Base-by-base conservation (phyloP, 2,329 filamentous ascomycete genomes). In the Graphilbum fragrans region DNA sequence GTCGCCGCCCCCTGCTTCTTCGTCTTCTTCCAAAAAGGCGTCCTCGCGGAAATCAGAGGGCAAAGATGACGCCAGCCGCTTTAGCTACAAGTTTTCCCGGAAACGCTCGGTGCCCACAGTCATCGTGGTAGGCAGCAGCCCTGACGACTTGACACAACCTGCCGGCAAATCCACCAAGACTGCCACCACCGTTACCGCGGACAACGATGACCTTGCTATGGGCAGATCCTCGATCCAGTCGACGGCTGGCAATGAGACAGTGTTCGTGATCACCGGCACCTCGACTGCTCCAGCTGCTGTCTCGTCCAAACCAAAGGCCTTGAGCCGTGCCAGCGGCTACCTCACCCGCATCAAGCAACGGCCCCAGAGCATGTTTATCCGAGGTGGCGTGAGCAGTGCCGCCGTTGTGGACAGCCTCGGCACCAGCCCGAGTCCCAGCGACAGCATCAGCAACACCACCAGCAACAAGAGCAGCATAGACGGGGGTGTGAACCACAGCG, bases 301-400 rank as follows among this genome's bases (percentile, higher is more conserved):
- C n/a, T n/a, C n/a, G n/a, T 32, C 58, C 45, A 53, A 54, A 19
- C 56, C 62, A 22, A 62, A 59, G 33, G 55, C 61, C 2, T 55
- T 68, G 38, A 62, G 58, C 39, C 63, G 66, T 38, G 64, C 70
- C 38, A 65, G 60, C 46, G 57, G 57, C 33, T 74, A 72, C 51
- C 57, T 77, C 39, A 66, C 62, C 45, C 73, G 63, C 53, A 67
- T 74, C 45, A 72, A 70, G 51, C 61, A 66, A 41, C 60, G 60
- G 22, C 64, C 67, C 35, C 61, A 62, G 32, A 57, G 56, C 44
- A 59, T 66, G 29, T 59, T 66, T 32, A 55, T 59, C 34, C 67
- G 63, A 46, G 57, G 59, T 43, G 55, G 56, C n/a, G 14, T 35
- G 14, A 39, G 55, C 37, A 41, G 29, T 10, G 5, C 35, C 19